Percentiles rank a stretch among this genome's conserved stretches.
Conservation (phyloP, 257 asterid species). For the Solanum infundibuliforme region DNA sequence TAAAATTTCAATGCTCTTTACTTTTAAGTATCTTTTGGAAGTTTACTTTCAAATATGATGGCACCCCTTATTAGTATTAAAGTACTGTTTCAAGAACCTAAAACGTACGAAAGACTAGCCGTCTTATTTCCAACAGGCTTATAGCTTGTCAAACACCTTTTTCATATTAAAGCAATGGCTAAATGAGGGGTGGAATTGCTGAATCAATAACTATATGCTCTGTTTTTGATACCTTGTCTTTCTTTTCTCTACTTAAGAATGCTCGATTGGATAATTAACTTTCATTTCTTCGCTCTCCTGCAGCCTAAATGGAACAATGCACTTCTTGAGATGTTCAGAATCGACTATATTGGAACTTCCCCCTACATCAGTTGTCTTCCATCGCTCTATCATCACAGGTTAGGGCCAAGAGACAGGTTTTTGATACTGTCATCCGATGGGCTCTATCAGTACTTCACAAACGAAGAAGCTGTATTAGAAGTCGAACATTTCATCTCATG, state of each 20-base stretch:
- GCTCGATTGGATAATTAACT: not conserved
- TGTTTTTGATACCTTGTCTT: not conserved
- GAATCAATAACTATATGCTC: not conserved
- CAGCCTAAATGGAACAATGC: constrained; percentile 96
- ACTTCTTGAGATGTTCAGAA: constrained; percentile 77
- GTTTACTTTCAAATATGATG: not conserved
- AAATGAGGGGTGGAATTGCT: not conserved
- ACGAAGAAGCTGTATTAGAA: constrained; percentile 87
- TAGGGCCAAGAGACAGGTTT: constrained; percentile 68
- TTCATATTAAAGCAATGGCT: not conserved
- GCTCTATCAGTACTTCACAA: constrained; percentile 90
- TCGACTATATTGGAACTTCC: constrained; percentile 54
- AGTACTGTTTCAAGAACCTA: not conserved
- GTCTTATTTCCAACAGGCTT: not conserved
- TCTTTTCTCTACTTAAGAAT: not conserved
- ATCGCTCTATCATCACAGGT: constrained; percentile 62
- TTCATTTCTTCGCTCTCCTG: constrained; percentile 11
- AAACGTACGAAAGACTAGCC: not conserved
- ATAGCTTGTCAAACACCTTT: not conserved
- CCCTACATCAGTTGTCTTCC: constrained; percentile 74
- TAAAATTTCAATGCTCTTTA: not conserved
- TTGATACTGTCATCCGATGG: constrained; percentile 85
- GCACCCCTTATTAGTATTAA: not conserved
- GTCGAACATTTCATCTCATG: constrained; percentile 72
- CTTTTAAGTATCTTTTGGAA: not conserved